Evolutionary conservation across 306 rosid species (phyloP), one percentile per base, ranked within the genome.

Genomic region (Rosa chinensis): DNA sequence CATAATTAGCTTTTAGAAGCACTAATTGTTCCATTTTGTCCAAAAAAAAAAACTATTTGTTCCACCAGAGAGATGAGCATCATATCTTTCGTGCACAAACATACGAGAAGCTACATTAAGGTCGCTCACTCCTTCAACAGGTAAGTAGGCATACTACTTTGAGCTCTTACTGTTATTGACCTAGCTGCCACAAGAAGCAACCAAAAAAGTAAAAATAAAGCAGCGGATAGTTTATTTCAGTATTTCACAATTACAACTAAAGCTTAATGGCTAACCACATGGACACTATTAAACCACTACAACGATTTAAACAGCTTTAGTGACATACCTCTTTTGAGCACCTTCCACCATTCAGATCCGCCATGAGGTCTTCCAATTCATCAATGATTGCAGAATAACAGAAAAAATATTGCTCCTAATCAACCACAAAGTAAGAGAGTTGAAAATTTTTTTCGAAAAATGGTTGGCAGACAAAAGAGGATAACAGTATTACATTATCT

Each of bases 311-410:
- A 64, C 20, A 64, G 69, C 2, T 12, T 32, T 5, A 35, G 69
- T 35, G 10, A 64, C 43, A 63, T 82, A 87, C 97, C 89, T 47
- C 39, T 81, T 66, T 75, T 63, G 76, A 75, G 68, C 74, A 77
- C 74, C 63, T 73, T 77, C 79, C 61, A 52, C 59, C 66, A 21
- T 77, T 85, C 86, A 52, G 67, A 32, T 79, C 80, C 20, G 92
- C 86, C 71, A 90, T 81, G 56, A 90, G 92, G 83, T 92, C 93
- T 86, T 86, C 93, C 85, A 92, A 79, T 80, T 89, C 96, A 66
- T 90, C 93, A 68, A 86, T 61, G 73, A 88, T 86, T 32, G 91
- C 91, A 62, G 78, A 52, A 82, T 90, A 81, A 85, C 96, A 89
- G 84, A 89, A 92, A 76, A 23, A 6, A 77, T 83, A 92, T 84